Evolutionary conservation across 352 stramenopile genomes (phyloP), one percentile per base, ranked within the genome.

Genomic region (Saprolegnia diclina): DNA sequence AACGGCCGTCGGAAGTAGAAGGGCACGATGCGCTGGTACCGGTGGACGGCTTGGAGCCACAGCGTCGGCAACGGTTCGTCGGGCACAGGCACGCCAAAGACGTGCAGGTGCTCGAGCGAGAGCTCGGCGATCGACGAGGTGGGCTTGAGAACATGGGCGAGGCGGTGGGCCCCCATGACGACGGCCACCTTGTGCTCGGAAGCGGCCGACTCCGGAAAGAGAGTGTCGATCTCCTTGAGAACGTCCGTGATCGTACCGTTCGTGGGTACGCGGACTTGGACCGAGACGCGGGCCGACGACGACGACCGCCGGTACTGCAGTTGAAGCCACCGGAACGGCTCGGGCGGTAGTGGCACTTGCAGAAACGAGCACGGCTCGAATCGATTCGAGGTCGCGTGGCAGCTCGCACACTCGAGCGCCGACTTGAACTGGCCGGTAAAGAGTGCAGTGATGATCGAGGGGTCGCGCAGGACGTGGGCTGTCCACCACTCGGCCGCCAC

Each of bases 401-500:
- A 99, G 0, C 64, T 73, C 29, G 79, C 75, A 70, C 97, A 99
- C 18, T 78, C 90, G 14, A 98, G 73, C 16, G 92, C 77, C 70
- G 87, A 97, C 75, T 98, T 98, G 77, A 98, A 99, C 77, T 99
- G 97, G 0, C 97, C 97, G 16, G 83, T 94, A 70, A 99, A 99
- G 0, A 99, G 79, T 19, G 90, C 88, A 1, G 97, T 96, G 55
- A 99, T 87, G 19, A 99, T 91, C 14, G 88, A 98, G 29, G 97
- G 84, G 68, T 99, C 96, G 50, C 92, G 72, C 52, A 96, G 82
- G 24, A 99, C 80, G 73, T 99, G 94, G 53, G 97, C 94, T 10
- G 88, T 79, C 97, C 97, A 99, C 94, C 96, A 99, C 70, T 98
- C 97, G 44, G 97, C 87, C 29, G 97, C 97, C 6, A 99, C 81